Base-by-base conservation (phyloP, 805 yeast species). In the Wickerhamiella occidentalis region DNA sequence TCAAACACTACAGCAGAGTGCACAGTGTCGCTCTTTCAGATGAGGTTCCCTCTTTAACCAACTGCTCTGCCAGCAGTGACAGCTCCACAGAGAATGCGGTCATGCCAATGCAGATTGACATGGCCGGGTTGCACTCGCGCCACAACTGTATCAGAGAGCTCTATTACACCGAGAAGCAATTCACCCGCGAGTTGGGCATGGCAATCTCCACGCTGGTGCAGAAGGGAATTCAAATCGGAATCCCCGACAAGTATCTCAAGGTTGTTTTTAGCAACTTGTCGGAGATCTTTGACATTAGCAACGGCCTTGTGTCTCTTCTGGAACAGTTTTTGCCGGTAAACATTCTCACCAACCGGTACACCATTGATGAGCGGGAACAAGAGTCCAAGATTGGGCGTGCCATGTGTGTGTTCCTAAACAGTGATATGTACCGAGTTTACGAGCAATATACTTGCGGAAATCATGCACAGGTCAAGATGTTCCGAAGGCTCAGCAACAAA, bases 101-200 rank as follows among this genome's bases (percentile, higher is more conserved):
- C 7, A 2, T 21, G 21, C 19, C 22, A 26, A 22, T 22, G 42
- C 23, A 28, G 29, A 22, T 22, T 29, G 11, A 19, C 50, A 15
- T 25, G 25, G 46, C 19, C 6, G 29, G 30, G 13, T 4, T 29
- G 13, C 49, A 29, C 18, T 43, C 45, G 23, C 44, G 62, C 29
- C 57, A 59, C 50, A 62, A 63, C 25, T 52, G 63, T 13, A 58
- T 67, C 28, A 57, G 65, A 8, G 73, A 69, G 51, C 58, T 69
- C 6, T 61, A 67, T 44, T 56, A 56, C 17, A 65, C 72, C 11
- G 73, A 69, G 50, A 51, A 58, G 13, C 55, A 55, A n/a, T 69
- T 65, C 50, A 59, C 66, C 8, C 58, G 58, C 13, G 73, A 69
- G 49, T 53, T 69, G 57, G 61, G 54, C 1, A 67, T 67, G 2